These are phyloP conservation scores for Prunus mongolica DNA, from an alignment of 306 rosid species.

Conservation along the genomic window DNA sequence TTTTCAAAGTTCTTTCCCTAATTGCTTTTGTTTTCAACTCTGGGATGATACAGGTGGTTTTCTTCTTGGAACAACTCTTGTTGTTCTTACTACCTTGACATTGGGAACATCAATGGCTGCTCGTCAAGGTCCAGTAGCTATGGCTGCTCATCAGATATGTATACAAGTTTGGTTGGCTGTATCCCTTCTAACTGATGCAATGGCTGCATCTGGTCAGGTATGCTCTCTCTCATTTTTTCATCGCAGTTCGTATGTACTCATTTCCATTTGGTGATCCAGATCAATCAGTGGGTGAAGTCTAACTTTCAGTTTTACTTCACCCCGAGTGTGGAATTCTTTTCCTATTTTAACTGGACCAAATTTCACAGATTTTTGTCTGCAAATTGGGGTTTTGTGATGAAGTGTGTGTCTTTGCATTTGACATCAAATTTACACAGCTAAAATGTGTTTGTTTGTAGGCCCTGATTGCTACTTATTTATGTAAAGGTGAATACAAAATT, in stretches of 20 bases:
- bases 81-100: too few relatives aligned
- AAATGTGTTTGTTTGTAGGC: neutral
- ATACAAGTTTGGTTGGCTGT: slow-evolving; percentile 98
- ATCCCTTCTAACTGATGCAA: slow-evolving; percentile 89
- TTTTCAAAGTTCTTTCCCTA: too few relatives aligned
- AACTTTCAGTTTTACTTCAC: neutral
- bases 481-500: too few relatives aligned
- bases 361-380: neutral
- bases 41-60: too few relatives aligned
- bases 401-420: neutral
- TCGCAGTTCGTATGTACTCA: slow-evolving; percentile 8
- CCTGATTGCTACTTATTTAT: too few relatives aligned
- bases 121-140: too few relatives aligned
- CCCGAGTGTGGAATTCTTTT: neutral
- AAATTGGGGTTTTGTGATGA: neutral
- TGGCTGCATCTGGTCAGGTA: slow-evolving; percentile 90
- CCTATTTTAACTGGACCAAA: neutral
- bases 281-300: slow-evolving; percentile 2
- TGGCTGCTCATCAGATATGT: slow-evolving; percentile 14
- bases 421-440: neutral
- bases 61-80: too few relatives aligned
- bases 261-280: slow-evolving; percentile 6
- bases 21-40: too few relatives aligned
- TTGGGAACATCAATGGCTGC: too few relatives aligned
- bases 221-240: slow-evolving; percentile 8